phyloP scores from a whole-genome alignment of 2,329 filamentous ascomycete species.

The Diaporthe vaccinii region DNA sequence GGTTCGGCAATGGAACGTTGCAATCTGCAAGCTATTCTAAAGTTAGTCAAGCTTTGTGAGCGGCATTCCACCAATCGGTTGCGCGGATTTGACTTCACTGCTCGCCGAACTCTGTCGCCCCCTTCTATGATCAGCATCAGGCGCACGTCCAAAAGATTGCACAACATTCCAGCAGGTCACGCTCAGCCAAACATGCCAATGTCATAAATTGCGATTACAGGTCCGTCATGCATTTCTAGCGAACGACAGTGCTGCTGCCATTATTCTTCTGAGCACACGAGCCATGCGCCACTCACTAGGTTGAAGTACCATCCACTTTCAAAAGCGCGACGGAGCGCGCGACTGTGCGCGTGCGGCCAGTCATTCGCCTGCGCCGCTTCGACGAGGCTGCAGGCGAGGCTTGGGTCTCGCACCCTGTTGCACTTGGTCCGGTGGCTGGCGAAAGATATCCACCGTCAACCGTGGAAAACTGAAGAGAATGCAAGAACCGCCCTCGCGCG shows the following conservation, averaged over 20 bases:
- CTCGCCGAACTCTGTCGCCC: slow-evolving; percentile 19
- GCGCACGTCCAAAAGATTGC: slow-evolving; percentile 17
- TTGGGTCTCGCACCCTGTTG: slow-evolving; percentile 12
- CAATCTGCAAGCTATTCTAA: slow-evolving; percentile 38
- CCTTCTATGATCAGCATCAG: slow-evolving; percentile 26
- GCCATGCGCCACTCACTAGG: slow-evolving; percentile 20
- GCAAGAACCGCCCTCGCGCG: not conserved
- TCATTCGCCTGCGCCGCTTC: slow-evolving; percentile 19
- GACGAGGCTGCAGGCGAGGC: slow-evolving; percentile 38
- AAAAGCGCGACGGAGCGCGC: slow-evolving; percentile 20
- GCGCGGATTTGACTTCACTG: slow-evolving; percentile 33
- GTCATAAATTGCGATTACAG: slow-evolving; percentile 20
- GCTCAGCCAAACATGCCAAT: slow-evolving; percentile 28
- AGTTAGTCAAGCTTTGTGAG: slow-evolving; percentile 27
- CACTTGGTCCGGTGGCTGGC: slow-evolving; percentile 1
- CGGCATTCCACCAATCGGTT: slow-evolving; percentile 37
- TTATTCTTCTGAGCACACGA: not conserved
- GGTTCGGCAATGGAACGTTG: slow-evolving; percentile 40
- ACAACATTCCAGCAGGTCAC: slow-evolving; percentile 13
- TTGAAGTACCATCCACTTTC: not conserved
- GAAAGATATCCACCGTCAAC: not conserved
- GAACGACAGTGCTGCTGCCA: not conserved
- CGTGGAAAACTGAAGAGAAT: not conserved
- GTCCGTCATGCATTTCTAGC: not conserved
- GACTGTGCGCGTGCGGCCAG: slow-evolving; percentile 1